These are phyloP conservation scores for Coemansia reversa DNA, from an alignment of 192 early-diverging fungal species.

Conservation along the genomic window DNA sequence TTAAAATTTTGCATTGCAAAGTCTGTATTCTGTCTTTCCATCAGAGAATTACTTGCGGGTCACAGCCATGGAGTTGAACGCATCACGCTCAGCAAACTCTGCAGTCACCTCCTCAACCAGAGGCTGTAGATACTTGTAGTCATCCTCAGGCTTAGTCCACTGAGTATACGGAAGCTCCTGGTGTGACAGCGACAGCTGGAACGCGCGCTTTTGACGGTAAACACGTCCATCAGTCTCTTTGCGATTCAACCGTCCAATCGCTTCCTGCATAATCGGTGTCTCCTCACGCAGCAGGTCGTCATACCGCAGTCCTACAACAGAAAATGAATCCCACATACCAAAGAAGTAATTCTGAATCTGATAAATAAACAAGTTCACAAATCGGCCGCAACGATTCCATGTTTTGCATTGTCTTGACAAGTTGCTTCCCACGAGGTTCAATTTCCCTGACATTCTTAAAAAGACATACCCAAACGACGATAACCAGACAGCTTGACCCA, in stretches of 20 bases:
- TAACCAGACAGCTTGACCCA: conserved; percentile 71
- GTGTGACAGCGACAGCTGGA: conserved; percentile 73
- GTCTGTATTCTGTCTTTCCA: too few species aligned
- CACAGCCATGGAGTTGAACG: conserved; percentile 63
- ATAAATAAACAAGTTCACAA: not conserved
- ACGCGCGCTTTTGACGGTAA: conserved; percentile 78
- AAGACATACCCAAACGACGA: conserved; percentile 66
- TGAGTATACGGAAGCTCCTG: conserved; percentile 63
- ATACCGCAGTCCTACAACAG: conserved; percentile 68
- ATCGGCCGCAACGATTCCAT: not conserved
- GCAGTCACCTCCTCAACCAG: conserved; percentile 75
- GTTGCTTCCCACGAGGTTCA: not conserved
- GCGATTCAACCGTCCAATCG: conserved; percentile 73
- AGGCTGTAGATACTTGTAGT: conserved; percentile 82
- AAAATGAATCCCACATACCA: conserved; percentile 13
- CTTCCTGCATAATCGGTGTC: conserved; percentile 75
- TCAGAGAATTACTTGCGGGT: conserved; percentile 28
- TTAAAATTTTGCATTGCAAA: not conserved
- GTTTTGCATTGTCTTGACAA: not conserved
- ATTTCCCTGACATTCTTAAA: not conserved
- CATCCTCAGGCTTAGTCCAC: conserved; percentile 78
- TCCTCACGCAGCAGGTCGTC: conserved; percentile 92
- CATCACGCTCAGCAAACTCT: conserved; percentile 76
- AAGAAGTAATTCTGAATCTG: not conserved
- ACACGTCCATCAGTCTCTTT: conserved; percentile 68